Evolutionary conservation across 441 rosid genomes (phyloP).

Genomic region (Mallotus repandus): DNA sequence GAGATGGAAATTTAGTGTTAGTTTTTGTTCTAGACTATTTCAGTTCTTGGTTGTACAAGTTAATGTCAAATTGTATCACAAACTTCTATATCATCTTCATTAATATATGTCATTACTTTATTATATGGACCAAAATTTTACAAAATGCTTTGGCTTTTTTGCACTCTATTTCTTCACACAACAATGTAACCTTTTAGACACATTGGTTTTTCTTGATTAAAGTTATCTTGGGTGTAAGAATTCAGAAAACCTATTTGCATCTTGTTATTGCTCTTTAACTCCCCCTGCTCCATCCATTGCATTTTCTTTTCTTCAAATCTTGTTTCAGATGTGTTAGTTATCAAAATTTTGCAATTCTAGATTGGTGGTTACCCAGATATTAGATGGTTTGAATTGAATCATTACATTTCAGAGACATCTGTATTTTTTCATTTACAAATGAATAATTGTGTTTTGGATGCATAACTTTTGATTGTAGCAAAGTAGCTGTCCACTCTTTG

Average conservation of each 20-base stretch:
- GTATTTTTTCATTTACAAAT: neutral
- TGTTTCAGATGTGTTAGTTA: neutral
- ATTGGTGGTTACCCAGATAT: neutral
- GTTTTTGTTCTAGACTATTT: neutral
- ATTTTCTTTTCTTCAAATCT: neutral
- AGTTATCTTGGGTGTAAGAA: neutral
- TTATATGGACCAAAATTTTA: neutral
- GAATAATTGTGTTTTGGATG: neutral
- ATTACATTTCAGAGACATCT: neutral
- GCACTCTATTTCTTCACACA: neutral
- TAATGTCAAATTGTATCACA: neutral
- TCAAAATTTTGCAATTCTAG: neutral
- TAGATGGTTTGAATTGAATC: neutral
- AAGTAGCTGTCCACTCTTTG: neutral
- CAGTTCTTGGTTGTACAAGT: neutral
- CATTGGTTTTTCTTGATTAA: neutral
- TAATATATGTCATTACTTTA: neutral
- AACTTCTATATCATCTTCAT: neutral
- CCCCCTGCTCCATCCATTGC: neutral
- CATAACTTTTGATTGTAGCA: neutral
- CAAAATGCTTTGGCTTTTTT: neutral
- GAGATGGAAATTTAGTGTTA: slow-evolving; percentile 3
- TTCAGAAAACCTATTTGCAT: neutral
- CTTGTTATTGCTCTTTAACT: neutral
- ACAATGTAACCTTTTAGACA: neutral